phyloP scores from a whole-genome alignment of 352 stramenopile genomes.

The Pythium monospermum region DNA sequence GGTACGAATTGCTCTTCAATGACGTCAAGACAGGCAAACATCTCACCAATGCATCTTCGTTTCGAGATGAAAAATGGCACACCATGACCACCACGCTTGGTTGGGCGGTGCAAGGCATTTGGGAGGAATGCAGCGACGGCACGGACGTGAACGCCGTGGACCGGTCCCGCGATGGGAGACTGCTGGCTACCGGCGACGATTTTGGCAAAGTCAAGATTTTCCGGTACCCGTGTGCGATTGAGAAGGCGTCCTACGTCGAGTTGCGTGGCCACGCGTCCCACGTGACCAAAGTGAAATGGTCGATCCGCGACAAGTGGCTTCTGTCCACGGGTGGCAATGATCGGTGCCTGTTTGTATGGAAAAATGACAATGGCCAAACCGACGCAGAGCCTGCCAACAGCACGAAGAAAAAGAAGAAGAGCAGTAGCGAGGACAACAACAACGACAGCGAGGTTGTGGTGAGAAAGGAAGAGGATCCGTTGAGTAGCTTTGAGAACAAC shows the following conservation, averaged over 20 bases:
- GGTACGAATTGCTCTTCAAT: constrained; percentile 88
- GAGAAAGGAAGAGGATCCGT: constrained; percentile 23
- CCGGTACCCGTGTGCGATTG: constrained; percentile 64
- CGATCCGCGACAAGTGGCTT: constrained; percentile 46
- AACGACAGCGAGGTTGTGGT: no score
- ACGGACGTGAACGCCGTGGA: constrained; percentile 80
- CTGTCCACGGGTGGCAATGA: constrained; percentile 79
- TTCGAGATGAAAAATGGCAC: constrained; percentile 89
- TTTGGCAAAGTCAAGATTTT: constrained; percentile 87
- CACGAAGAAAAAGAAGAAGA: background rate
- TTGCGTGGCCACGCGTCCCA: constrained; percentile 72
- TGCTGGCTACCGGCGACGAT: constrained; percentile 79
- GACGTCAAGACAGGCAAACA: constrained; percentile 63
- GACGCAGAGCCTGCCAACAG: background rate
- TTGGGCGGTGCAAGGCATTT: constrained; percentile 91
- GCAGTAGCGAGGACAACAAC: constrained; percentile 5
- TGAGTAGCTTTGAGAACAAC: constrained; percentile 23
- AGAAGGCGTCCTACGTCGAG: constrained; percentile 48
- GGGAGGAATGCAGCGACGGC: constrained; percentile 64
- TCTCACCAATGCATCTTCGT: constrained; percentile 67
- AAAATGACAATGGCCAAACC: constrained; percentile 26
- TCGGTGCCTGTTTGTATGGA: constrained; percentile 71
- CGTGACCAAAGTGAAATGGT: constrained; percentile 77
- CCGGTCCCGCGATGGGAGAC: constrained; percentile 51
- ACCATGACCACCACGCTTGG: constrained; percentile 84